Evolutionary conservation across 257 asterid species (phyloP).

Genomic region (Craterostigma plantagineum): DNA sequence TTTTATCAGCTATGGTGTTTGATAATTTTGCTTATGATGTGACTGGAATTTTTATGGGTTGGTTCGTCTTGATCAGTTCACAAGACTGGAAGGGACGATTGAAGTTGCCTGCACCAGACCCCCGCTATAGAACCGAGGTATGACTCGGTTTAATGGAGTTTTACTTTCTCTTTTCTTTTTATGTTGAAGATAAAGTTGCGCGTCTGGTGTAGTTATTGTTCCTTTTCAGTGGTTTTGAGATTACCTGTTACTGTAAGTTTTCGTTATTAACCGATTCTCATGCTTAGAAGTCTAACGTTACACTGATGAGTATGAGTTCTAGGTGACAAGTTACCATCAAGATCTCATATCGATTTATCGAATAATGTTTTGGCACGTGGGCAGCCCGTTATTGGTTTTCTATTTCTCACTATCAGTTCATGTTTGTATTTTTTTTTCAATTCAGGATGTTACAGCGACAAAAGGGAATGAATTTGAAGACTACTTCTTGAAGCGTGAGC

Average conservation of each 20-base stretch:
- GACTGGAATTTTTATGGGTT: background rate
- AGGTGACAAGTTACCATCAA: background rate
- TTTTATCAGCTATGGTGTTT: slow-evolving; percentile 3
- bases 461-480: slow-evolving; percentile 87
- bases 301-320: too few relatives aligned
- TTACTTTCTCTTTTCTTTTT: background rate
- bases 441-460: slow-evolving; percentile 82
- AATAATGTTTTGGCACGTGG: background rate
- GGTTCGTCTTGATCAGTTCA: slow-evolving; percentile 28
- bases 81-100: slow-evolving; percentile 75
- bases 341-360: too few relatives aligned
- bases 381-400: background rate
- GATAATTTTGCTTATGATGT: background rate
- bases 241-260: slow-evolving; percentile 5
- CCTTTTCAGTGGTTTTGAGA: background rate
- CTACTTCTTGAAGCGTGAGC: slow-evolving; percentile 76
- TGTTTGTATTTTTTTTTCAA: slow-evolving; percentile 11
- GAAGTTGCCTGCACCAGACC: slow-evolving; percentile 54
- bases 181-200: slow-evolving; percentile 1
- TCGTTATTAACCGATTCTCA: background rate
- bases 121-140: slow-evolving; percentile 78
- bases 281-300: too few relatives aligned
- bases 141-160: slow-evolving; percentile 6
- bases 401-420: slow-evolving; percentile 1
- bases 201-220: slow-evolving; percentile 3